Evolutionary conservation across 1,284 basidiomycete genomes (phyloP), one percentile per base, ranked within the genome.

Genomic region (Flammula alnicola): DNA sequence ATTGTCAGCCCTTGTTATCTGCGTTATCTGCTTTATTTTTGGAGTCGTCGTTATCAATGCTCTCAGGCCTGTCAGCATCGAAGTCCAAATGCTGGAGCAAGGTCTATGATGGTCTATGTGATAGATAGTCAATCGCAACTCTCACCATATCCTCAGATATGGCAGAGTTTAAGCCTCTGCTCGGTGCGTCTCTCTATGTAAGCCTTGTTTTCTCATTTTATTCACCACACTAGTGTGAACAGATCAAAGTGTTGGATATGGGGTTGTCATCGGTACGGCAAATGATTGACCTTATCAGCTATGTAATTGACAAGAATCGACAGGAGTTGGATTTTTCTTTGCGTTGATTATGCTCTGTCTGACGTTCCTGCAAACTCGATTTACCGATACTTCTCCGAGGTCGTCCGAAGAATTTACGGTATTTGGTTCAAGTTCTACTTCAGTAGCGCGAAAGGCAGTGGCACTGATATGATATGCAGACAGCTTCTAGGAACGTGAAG

Each of bases 351-450:
- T 77, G 77, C 62, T 77, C 6, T 56, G 69, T 10, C 62, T 78
- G 52, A 78, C 77, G 0, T 59, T 61, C 5, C 61, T 79, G 3
- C 77, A 78, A 72, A 59, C 68, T n/a, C 76, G 72, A 56, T 79
- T 76, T 54, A 75, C 73, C n/a, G 66, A 68, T 43, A 73, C 71
- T 43, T 77, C 75, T 1, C 75, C 76, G 9, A 63, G 67, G 4
- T 75, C 73, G 1, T 77, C 81, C 0, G 79, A 83, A 52, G 83
- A 85, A 56, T 84, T 84, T 61, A 77, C 74, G 20, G 76, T 77
- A 36, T n/a, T n/a, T n/a, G n/a, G n/a, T n/a, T n/a, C n/a, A n/a
- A n/a, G n/a, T n/a, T n/a, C n/a, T n/a, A n/a, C n/a, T n/a, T n/a
- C n/a, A n/a, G n/a, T n/a, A n/a, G n/a, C n/a, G n/a, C n/a, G n/a